Evolutionary conservation across 768 basidiomycete species (phyloP), one percentile per base, ranked within the genome.

Genomic region (Butyriboletus loyo): DNA sequence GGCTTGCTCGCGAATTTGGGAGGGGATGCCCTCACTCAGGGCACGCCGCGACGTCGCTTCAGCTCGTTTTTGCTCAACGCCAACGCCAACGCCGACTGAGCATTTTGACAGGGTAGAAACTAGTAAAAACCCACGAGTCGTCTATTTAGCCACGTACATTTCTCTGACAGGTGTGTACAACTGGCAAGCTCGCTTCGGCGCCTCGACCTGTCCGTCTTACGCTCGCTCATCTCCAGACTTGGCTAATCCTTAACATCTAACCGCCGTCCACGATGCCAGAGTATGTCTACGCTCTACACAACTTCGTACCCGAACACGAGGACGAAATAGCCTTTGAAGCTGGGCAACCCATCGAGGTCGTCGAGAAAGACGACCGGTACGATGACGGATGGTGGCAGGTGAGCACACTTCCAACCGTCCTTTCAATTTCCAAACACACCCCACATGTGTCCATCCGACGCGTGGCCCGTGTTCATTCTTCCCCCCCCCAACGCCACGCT

Each of bases 301-400:
- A 88, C 61, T 98, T 98, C 61, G 62, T 72, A 5, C 95, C 97
- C 4, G 94, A 99, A 74, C 84, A 98, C 70, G 89, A 90, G 46
- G 97, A 99, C 70, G 97, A 99, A 72, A 80, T 98, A 35, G 62
- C 83, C 1, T 97, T 98, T 67, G 77, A 73, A 38, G 85, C 85
- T 5, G 95, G 95, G 2, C 92, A 98, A 59, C 77, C 81, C 50
- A 92, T 98, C 60, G 86, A 91, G 64, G 84, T 99, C 27, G 52
- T 98, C 37, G 96, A 98, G 75, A 91, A 84, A 72, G 97, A 98
- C 65, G 97, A 98, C 58, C 72, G 82, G 52, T 98, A 90, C 66
- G 82, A 82, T 19, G 97, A 99, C 70, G 97, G 96, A 17, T 98
- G 97, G 97, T 98, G 92, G 92, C 80, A 84, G 79, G 86, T 86